Evolutionary conservation across 2,329 filamentous ascomycete genomes (phyloP).

Genomic region (Rutstroemia sp.): DNA sequence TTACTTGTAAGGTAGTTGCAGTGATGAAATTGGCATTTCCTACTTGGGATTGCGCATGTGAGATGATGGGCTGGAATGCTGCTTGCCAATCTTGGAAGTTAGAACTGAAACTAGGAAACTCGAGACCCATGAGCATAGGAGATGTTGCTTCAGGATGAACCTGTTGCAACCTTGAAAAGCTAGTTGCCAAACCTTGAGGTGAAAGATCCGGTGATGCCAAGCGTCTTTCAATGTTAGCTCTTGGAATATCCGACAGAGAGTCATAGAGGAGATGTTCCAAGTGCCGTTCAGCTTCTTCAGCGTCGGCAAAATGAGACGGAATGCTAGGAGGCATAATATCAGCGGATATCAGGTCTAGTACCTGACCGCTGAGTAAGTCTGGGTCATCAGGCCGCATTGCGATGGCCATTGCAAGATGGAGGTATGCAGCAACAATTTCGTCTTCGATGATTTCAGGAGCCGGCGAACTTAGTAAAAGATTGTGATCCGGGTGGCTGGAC

Average conservation of each 20-base stretch:
- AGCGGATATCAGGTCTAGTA: slow-evolving; percentile 13
- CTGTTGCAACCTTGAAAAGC: slow-evolving; percentile 6
- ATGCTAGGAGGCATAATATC: neutral
- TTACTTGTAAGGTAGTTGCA: slow-evolving; percentile 15
- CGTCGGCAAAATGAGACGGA: neutral
- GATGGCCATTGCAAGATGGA: slow-evolving; percentile 14
- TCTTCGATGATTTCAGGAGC: slow-evolving; percentile 15
- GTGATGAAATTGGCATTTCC: slow-evolving; percentile 11
- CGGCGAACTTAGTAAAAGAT: neutral
- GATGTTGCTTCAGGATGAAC: slow-evolving; percentile 4
- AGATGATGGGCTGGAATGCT: slow-evolving; percentile 16
- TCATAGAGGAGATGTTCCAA: slow-evolving; percentile 7
- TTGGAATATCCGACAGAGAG: slow-evolving; percentile 4
- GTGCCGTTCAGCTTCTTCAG: slow-evolving; percentile 4
- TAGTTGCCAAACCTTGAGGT: slow-evolving; percentile 8
- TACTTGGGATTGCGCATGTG: neutral
- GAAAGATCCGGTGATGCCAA: slow-evolving; percentile 7
- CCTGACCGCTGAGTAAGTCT: slow-evolving; percentile 2
- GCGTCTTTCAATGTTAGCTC: slow-evolving; percentile 5
- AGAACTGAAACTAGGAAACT: slow-evolving; percentile 11
- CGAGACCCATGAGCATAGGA: slow-evolving; percentile 5
- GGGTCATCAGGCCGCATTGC: slow-evolving; percentile 7
- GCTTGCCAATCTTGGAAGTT: slow-evolving; percentile 12
- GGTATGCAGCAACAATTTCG: slow-evolving; percentile 16
- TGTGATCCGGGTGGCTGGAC: slow-evolving; percentile 1